Evolutionary conservation across 148 eudicot genomes (phyloP), one percentile per base, ranked within the genome.

Genomic region (Heliamphora exappendiculata): DNA sequence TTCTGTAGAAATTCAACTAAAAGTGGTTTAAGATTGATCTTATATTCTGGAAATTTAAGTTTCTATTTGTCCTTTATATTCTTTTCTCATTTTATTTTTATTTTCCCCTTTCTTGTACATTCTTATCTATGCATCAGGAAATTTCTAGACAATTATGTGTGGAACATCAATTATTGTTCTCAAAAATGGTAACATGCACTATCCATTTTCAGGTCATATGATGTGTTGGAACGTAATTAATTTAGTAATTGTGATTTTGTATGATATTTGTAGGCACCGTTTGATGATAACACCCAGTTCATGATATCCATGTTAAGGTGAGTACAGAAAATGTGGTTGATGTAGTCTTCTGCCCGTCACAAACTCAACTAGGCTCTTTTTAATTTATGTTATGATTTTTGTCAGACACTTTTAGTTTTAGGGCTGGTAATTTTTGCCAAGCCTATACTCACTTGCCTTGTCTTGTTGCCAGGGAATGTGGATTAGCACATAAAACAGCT

Each of bases 401-500:
- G n/a, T 53, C 19, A 9, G 42, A 10, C 2, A 19, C n/a, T 72
- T 47, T n/a, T 22, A 62, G 47, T 47, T 68, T 20, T 58, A 51
- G n/a, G 54, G 66, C 4, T 39, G 63, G 17, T 72, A 13, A 5
- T 7, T 28, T 37, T 26, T 37, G 14, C 42, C 1, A 47, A 26
- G 39, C 1, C 17, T 64, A 39, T 36, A 37, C 75, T 68, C 60
- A 53, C 31, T 70, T 70, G 33, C 54, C 51, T 33, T 44, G 13
- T 70, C 47, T 70, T 81, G 9, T 70, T 74, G 69, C 65, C 84
- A 95, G 98, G 80, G 98, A 95, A 82, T 92, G 98, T 81, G 97
- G 98, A 78, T 91, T 95, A 88, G 96, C 97, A 29, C 98, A 95
- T 79, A 95, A 90, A 84, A 92, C 97, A 70, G 83, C 91, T 51